These are phyloP conservation scores for Ogataea populi-albae DNA, from an alignment of 805 yeast genomes.

Conservation along the genomic window DNA sequence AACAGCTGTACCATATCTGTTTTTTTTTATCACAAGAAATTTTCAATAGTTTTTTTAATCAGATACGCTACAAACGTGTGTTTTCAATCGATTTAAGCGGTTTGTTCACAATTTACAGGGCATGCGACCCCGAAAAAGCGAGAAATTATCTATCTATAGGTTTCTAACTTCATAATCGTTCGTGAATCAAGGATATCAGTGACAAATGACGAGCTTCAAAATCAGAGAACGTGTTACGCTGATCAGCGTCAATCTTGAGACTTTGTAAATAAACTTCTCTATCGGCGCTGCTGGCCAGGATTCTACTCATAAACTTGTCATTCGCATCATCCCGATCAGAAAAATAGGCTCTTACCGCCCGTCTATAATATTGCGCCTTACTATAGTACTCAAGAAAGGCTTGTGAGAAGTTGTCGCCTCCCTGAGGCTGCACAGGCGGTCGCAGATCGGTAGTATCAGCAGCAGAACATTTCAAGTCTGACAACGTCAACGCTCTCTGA, in stretches of 20 bases:
- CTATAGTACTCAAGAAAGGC: slow-evolving; percentile 11
- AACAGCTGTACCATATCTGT: too few relatives aligned
- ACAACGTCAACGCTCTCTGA: slow-evolving; percentile 11
- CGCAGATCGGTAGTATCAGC: slow-evolving; percentile 5
- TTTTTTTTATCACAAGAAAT: too few relatives aligned
- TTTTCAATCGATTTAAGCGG: too few relatives aligned
- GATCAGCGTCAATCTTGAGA: slow-evolving; percentile 15
- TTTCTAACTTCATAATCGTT: too few relatives aligned
- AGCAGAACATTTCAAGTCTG: slow-evolving; percentile 20
- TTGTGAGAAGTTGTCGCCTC: slow-evolving; percentile 1
- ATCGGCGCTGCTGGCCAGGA: slow-evolving; percentile 9
- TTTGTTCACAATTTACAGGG: too few relatives aligned
- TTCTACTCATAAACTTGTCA: slow-evolving; percentile 12
- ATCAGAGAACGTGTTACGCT: slow-evolving; percentile 9
- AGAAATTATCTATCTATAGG: too few relatives aligned
- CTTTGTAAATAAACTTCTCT: slow-evolving; percentile 15
- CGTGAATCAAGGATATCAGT: too few relatives aligned
- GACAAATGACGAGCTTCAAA: slow-evolving; percentile 10
- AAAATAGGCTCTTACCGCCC: slow-evolving; percentile 12
- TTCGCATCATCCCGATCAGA: slow-evolving; percentile 17
- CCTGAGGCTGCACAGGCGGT: slow-evolving; percentile 6
- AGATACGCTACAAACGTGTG: too few relatives aligned
- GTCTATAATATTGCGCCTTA: slow-evolving; percentile 10
- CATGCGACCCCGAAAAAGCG: too few relatives aligned
- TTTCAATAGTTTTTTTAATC: too few relatives aligned